Base-by-base conservation (phyloP, 2,329 filamentous ascomycete genomes). In the Cercospora brassicicola region DNA sequence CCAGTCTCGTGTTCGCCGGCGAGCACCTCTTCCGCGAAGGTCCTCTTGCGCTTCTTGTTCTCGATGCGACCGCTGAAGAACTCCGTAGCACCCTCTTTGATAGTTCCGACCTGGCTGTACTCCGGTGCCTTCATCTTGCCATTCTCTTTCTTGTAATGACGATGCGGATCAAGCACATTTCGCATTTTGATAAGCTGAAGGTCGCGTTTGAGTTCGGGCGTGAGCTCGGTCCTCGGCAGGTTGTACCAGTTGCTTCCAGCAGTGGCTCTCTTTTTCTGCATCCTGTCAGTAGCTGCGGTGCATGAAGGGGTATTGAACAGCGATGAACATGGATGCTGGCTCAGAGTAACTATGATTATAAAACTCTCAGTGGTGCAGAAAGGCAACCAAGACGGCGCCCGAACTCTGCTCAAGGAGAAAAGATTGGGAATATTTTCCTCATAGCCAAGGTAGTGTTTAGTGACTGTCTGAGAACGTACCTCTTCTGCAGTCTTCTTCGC, bases 111-210 rank as follows among this genome's bases (percentile, higher is more conserved):
- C 75, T 96, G 92, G 20, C 91, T 96, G 78, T 91, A 98, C 69
- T 93, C 89, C 0, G 95, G 95, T 0, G 90, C 81, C 69, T 88
- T 84, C 67, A 87, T 85, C 77, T 91, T 93, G 65, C 88, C 86
- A 61, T 83, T 87, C 62, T 94, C 90, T 80, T 97, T 98, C 79
- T 94, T 96, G 84, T 96, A 96, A 76, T 94, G 91, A 60, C 91
- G 86, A 78, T 98, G 94, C 0, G 93, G 90, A 73, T 98, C 94
- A 23, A 98, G 85, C 20, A 97, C 90, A 65, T 89, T 90, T 79
- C 95, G 89, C 90, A 97, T 94, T 72, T 92, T 90, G 67, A 99
- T 84, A 10, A 98, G 84, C 80, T 97, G 93, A 61, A 97, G 84
- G 78, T 99, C 94, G 73, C 93, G 87, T 81, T 94, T 96, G 69